phyloP scores from a whole-genome alignment of 371 early-diverging fungal species.

The Rhizopus delemar region DNA sequence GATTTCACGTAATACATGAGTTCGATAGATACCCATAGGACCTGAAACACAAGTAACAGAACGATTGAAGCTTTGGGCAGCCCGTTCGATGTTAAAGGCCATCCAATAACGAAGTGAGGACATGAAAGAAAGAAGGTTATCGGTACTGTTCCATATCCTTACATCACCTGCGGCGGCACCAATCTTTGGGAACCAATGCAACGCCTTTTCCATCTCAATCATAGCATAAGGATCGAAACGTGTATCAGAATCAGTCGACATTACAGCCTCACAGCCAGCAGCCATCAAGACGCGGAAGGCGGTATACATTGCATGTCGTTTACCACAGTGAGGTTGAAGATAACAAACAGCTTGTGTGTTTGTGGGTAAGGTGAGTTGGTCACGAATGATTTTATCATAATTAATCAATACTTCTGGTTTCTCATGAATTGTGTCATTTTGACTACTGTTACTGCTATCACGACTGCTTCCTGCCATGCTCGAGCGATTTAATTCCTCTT shows the following conservation, averaged over 20 bases:
- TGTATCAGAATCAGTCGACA: constrained; percentile 71
- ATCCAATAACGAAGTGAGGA: constrained; percentile 70
- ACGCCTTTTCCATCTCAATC: constrained; percentile 52
- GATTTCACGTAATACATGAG: constrained; percentile 52
- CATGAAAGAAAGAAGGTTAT: constrained; percentile 55
- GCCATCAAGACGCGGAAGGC: constrained; percentile 60
- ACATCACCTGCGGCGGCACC: constrained; percentile 72
- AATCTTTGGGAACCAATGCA: constrained; percentile 52
- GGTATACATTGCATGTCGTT: constrained; percentile 68
- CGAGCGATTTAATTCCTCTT: constrained; percentile 19
- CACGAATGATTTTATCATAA: constrained; percentile 20
- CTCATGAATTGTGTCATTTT: constrained; percentile 11
- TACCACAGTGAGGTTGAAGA: constrained; percentile 63
- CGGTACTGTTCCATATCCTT: constrained; percentile 60
- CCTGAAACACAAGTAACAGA: constrained; percentile 73
- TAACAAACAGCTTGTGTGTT: constrained; percentile 54
- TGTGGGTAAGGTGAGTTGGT: constrained; percentile 32
- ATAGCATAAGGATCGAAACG: constrained; percentile 56
- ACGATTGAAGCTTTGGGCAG: constrained; percentile 64
- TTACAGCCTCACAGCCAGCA: constrained; percentile 58
- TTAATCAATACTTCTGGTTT: constrained; percentile 4
- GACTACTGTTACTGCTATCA: constrained; percentile 15
- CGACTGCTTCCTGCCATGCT: constrained; percentile 8
- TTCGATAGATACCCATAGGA: constrained; percentile 64
- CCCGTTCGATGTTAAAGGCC: constrained; percentile 72